Base-by-base conservation (phyloP, 352 stramenopile species). In the Pythium phragmitis region DNA sequence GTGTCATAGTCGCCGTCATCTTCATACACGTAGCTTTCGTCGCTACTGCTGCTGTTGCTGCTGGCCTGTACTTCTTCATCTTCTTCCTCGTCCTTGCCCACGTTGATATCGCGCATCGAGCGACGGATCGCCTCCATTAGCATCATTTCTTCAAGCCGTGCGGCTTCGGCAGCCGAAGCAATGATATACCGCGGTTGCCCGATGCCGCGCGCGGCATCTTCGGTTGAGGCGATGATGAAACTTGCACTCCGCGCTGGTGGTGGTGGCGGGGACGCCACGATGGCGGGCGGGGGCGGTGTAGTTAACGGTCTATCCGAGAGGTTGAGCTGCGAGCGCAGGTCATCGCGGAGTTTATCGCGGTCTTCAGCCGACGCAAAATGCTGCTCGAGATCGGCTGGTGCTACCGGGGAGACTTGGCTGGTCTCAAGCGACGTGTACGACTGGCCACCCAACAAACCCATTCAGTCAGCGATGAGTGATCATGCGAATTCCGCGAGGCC, bases 81-180 rank as follows among this genome's bases (percentile, higher is more conserved):
- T 13, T 66, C 54, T 11, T 64, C 66, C 4, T 61, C 43, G 34
- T 68, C 66, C 53, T 89, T 89, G 28, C 49, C 76, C 6, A 75
- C 68, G 19, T 69, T 72, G 26, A 82, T 19, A 53, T 91, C 82
- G 11, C 77, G 79, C 85, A 93, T 91, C 7, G 85, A 93, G 41
- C 85, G 80, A 30, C 82, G 85, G 60, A 94, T 91, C 9, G 85
- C 85, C 46, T 94, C 85, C 75, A 94, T 68, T 11, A 94, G 70
- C 82, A 94, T 91, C 55, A 94, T 70, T 52, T 94, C 82, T 51
- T 94, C 85, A 28, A 94, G 68, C 37, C 75, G 76, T 11, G 67
- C 74, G 21, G 82, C 82, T 43, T 91, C 82, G 13, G 74, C 72
- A 0, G 82, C 71, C 19, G 79, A 85, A 9, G 72, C 70, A 46